Conservation (phyloP, 2,329 filamentous ascomycete genomes). For the Xenosphaeropsis pyriputrescens region DNA sequence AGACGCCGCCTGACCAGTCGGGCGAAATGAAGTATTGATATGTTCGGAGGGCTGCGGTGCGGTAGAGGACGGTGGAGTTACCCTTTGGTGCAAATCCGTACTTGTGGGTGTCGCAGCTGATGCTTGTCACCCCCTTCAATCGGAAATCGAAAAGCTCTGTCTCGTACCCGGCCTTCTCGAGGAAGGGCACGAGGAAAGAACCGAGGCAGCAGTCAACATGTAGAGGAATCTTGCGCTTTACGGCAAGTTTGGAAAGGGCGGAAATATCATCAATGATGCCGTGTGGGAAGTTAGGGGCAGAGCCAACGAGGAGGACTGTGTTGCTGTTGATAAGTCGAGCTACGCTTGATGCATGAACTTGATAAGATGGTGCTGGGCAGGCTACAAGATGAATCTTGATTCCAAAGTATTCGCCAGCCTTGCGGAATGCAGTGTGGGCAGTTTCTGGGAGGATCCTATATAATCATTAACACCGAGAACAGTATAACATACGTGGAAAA, state of each 20-base stretch:
- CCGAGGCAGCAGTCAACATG: conserved; percentile 98
- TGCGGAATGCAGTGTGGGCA: conserved; percentile 90
- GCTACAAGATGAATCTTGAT: conserved; percentile 86
- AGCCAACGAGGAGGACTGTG: conserved; percentile 85
- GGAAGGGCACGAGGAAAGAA: conserved; percentile 85
- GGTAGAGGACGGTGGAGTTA: conserved; percentile 87
- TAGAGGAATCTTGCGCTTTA: conserved; percentile 66
- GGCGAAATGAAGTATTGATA: conserved; percentile 96
- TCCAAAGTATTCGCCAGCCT: conserved; percentile 89
- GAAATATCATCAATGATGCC: conserved; percentile 95
- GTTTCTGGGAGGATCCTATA: conserved; percentile 85
- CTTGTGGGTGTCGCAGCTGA: conserved; percentile 96
- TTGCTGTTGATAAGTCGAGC: conserved; percentile 84
- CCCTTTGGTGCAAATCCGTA: conserved; percentile 98
- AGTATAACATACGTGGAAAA: conserved; percentile 10
- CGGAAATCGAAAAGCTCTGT: conserved; percentile 84
- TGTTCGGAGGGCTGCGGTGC: conserved; percentile 58
- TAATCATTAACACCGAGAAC: conserved; percentile 5
- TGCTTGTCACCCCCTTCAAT: conserved; percentile 84
- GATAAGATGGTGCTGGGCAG: conserved; percentile 74
- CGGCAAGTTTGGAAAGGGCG: conserved; percentile 67
- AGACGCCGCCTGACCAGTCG: conserved; percentile 92
- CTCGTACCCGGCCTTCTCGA: conserved; percentile 88
- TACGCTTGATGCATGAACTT: conserved; percentile 67
- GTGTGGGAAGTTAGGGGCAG: conserved; percentile 94